Evolutionary conservation across 129 eudicot genomes (phyloP), one percentile per base, ranked within the genome.

Genomic region (Pittosporum tobira): DNA sequence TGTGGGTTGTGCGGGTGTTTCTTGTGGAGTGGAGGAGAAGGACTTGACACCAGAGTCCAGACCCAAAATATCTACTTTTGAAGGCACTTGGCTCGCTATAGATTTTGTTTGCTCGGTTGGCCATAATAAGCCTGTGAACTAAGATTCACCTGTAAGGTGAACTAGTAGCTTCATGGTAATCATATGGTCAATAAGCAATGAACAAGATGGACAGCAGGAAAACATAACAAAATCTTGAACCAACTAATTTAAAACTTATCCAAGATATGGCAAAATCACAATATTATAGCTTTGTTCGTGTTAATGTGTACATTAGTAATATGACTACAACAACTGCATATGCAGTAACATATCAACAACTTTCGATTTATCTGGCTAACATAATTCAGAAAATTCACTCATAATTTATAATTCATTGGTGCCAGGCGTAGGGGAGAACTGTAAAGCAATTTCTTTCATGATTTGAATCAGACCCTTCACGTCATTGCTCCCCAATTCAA

Each of bases 401-500:
- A 74, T 62, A 80, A 71, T 44, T 84, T 71, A 74, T 62, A 80
- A 71, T 44, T 85, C 88, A 4, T 61, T 61, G 40, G 61, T 64
- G 44, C 50, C 48, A 47, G 69, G 16, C 57, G 68, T 44, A 40
- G 82, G 59, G 28, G 82, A 40, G 66, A 75, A 84, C 49, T 81
- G 86, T 52, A 28, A 60, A 49, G 77, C 75, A 25, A 88, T 42
- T 36, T 79, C 96, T 71, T 74, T 88, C 10, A 79, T 18, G 16
- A 81, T 57, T 59, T 72, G 87, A 42, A 84, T 61, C 77, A 84
- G 57, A 49, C 83, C 96, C 74, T 79, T 74, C 59, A 84, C 72
- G 52, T 88, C 96, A 69, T 22, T 63, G 46, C 79, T 69, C 50
- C 94, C 94, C 73, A 88, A 21, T 57, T 88, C 88, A 63, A 88